phyloP scores from a whole-genome alignment of 495 filamentous ascomycete species.

The Xylaria acuta region DNA sequence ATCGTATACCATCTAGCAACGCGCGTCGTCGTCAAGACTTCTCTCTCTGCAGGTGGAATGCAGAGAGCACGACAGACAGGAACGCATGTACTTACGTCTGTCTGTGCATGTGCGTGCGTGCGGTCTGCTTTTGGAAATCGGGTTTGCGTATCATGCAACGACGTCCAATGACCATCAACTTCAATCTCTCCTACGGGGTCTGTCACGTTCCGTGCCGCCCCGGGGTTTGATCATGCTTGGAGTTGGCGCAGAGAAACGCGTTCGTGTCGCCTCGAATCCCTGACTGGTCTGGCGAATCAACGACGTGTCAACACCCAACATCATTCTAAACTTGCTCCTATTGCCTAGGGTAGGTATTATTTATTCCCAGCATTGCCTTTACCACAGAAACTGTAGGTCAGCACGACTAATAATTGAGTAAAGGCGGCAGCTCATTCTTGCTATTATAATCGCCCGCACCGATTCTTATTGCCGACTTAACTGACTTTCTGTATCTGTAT shows the following conservation, averaged over 20 bases:
- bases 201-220: conserved; percentile 23
- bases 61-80: background rate
- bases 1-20: background rate
- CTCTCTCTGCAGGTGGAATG: background rate
- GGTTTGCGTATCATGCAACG: background rate
- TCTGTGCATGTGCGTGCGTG: background rate
- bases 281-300: conserved; percentile 20
- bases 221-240: conserved; percentile 11
- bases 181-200: conserved; percentile 6
- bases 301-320: conserved; percentile 20
- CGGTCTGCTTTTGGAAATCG: conserved; percentile 6
- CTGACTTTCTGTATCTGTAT: background rate
- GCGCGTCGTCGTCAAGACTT: background rate
- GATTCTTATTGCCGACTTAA: background rate
- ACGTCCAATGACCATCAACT: conserved; percentile 17
- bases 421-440: background rate
- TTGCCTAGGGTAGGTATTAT: conserved; percentile 9
- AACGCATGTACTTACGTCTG: conserved; percentile 2
- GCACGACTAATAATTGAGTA: conserved; percentile 4
- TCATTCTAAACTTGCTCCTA: conserved; percentile 11
- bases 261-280: conserved; percentile 20
- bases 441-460: background rate
- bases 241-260: conserved; percentile 19
- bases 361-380: background rate
- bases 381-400: background rate